These are phyloP conservation scores for Suillus brevipes DNA, from an alignment of 768 basidiomycete genomes.

Conservation along the genomic window DNA sequence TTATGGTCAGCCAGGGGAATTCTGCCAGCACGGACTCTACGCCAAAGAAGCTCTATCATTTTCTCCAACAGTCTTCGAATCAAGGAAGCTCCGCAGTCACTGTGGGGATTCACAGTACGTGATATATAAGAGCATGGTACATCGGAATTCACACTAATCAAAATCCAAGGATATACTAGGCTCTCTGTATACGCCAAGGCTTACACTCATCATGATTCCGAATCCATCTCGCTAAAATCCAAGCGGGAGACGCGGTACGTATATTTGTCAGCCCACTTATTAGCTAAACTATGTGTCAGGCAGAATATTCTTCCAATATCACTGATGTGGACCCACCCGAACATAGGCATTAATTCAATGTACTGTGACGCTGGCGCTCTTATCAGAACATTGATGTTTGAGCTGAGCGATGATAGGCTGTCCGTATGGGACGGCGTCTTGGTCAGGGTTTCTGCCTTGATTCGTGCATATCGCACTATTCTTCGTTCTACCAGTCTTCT, in stretches of 20 bases:
- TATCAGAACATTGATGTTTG: slow-evolving; percentile 26
- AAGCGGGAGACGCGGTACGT: slow-evolving; percentile 66
- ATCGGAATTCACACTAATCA: neutral
- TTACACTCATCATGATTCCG: slow-evolving; percentile 59
- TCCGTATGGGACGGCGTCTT: neutral
- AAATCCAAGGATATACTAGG: slow-evolving; percentile 38
- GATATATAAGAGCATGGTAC: neutral
- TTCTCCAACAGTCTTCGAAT: slow-evolving; percentile 65
- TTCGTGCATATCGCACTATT: neutral
- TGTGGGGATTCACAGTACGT: slow-evolving; percentile 64
- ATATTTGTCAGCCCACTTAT: neutral
- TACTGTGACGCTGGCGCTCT: neutral
- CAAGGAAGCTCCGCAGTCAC: slow-evolving; percentile 55
- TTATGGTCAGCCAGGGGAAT: no score
- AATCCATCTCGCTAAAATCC: slow-evolving; percentile 72
- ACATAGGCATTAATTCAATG: no score
- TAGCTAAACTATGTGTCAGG: slow-evolving; percentile 25
- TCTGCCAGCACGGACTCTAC: no score
- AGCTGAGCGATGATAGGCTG: neutral
- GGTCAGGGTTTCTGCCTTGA: neutral
- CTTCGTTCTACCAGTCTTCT: neutral
- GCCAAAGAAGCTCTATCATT: slow-evolving; percentile 29
- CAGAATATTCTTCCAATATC: no score
- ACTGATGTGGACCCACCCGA: slow-evolving; percentile 17
- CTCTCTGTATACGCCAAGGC: slow-evolving; percentile 47